Base-by-base conservation (phyloP, 2,329 filamentous ascomycete species). In the Botrytis cinerea region DNA sequence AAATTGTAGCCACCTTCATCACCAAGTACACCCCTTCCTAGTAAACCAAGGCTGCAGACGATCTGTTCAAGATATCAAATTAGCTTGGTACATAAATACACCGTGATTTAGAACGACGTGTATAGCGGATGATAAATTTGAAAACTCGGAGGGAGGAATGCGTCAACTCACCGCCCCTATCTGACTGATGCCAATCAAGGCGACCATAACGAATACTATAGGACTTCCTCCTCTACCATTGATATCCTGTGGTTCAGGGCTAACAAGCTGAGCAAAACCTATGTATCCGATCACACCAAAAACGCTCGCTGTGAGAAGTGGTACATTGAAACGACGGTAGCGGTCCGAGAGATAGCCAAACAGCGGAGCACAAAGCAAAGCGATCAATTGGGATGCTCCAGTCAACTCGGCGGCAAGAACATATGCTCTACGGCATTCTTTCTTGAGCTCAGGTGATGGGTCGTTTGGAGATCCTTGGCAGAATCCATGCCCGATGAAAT, bases 11-110 rank as follows among this genome's bases (percentile, higher is more conserved):
- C 80, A 35, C 79, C 78, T 75, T 83, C 83, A 73, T 84, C 84
- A 77, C 82, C 82, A 68, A 97, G 85, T 35, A 98, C 91, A 6
- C 94, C 95, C 25, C 90, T 90, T 54, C 94, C 94, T 4, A 99
- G 87, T 0, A 96, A 89, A 0, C 93, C 94, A n/a, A 99, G 87
- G 76, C 93, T 97, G 83, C 95, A 98, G 0, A 99, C 96, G 74
- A 99, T 98, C 71, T 73, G 32, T 69, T 69, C 32, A 62, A 51
- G 59, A 64, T 35, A 32, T 54, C 45, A 51, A 46, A 18, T 64
- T 66, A 63, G 70, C 35, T 43, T 45, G 18, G 35, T 16, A 43
- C 38, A 25, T 66, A 57, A n/a, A 46, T 25, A 25, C 3, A 38
- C 32, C 25, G 10, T 32, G 35, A 68, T 28, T 32, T 18, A 10